phyloP scores from a whole-genome alignment of 2,329 filamentous ascomycete species.

The Penicillium sp. region DNA sequence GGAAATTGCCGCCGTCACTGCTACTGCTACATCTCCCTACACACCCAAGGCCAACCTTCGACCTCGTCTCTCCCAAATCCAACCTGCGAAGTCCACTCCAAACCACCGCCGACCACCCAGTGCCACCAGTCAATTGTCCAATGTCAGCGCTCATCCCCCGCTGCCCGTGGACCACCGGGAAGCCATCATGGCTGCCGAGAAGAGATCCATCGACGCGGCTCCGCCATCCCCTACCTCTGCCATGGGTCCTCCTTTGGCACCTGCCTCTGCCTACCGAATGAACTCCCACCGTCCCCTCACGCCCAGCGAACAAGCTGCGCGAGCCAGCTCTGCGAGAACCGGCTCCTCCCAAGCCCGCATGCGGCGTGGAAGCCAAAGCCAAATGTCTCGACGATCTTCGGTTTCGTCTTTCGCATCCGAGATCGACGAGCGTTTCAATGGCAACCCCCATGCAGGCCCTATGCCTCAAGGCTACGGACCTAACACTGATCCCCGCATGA shows the following conservation, averaged over 20 bases:
- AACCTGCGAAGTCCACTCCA: constrained; percentile 35
- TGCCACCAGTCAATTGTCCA: constrained; percentile 64
- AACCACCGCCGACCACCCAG: constrained; percentile 66
- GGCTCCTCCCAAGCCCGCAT: constrained; percentile 62
- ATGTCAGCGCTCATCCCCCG: constrained; percentile 62
- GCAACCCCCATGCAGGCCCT: constrained; percentile 56
- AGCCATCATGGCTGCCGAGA: constrained; percentile 75
- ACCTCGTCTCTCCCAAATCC: constrained; percentile 25
- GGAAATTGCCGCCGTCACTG: constrained; percentile 23
- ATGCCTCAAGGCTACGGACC: constrained; percentile 63
- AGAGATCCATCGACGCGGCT: constrained; percentile 56
- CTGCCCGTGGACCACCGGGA: constrained; percentile 81
- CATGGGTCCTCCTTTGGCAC: constrained; percentile 85
- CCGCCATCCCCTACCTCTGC: constrained; percentile 42
- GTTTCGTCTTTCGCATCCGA: constrained; percentile 96
- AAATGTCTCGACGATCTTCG: constrained; percentile 71
- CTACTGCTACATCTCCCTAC: constrained; percentile 17
- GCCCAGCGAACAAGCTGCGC: constrained; percentile 55
- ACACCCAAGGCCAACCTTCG: constrained; percentile 39
- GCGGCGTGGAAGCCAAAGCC: constrained; percentile 41
- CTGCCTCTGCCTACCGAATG: constrained; percentile 70
- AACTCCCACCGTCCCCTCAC: constrained; percentile 59
- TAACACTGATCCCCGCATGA: constrained; percentile 92
- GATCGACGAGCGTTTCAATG: constrained; percentile 86
- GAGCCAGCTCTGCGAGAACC: constrained; percentile 46